These are phyloP conservation scores for Omphalea diandra DNA, from an alignment of 441 rosid species.

Conservation along the genomic window DNA sequence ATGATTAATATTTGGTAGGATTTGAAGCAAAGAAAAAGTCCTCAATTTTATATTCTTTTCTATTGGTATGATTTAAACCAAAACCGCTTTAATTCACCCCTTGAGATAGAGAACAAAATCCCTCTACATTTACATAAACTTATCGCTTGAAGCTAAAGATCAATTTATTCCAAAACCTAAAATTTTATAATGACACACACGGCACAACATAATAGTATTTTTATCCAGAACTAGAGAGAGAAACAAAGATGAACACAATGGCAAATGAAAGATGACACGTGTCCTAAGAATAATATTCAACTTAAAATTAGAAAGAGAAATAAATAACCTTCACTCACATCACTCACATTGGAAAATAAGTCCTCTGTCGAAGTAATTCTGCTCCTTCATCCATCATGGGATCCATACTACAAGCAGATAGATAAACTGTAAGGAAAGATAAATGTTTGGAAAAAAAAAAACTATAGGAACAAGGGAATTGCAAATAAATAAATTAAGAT, in stretches of 20 bases:
- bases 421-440: slow-evolving; percentile 15
- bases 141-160: neutral
- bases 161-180: neutral
- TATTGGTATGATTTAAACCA: neutral
- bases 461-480: slow-evolving; percentile 12
- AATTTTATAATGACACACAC: neutral
- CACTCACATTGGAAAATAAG: slow-evolving; percentile 79
- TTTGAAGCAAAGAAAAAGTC: neutral
- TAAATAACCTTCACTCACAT: slow-evolving; percentile 43
- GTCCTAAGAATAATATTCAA: slow-evolving; percentile 3
- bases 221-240: neutral
- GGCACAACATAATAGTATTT: neutral
- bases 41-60: neutral
- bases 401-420: slow-evolving; percentile 45
- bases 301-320: slow-evolving; percentile 12
- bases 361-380: slow-evolving; percentile 39
- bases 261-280: neutral
- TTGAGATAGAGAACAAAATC: neutral
- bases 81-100: neutral
- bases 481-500: neutral
- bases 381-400: slow-evolving; percentile 44
- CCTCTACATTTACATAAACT: neutral
- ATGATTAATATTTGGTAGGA: neutral
- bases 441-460: slow-evolving; percentile 14
- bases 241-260: neutral